Conservation (phyloP, 345 rosid genomes). For the Hibiscus tridactylites region DNA sequence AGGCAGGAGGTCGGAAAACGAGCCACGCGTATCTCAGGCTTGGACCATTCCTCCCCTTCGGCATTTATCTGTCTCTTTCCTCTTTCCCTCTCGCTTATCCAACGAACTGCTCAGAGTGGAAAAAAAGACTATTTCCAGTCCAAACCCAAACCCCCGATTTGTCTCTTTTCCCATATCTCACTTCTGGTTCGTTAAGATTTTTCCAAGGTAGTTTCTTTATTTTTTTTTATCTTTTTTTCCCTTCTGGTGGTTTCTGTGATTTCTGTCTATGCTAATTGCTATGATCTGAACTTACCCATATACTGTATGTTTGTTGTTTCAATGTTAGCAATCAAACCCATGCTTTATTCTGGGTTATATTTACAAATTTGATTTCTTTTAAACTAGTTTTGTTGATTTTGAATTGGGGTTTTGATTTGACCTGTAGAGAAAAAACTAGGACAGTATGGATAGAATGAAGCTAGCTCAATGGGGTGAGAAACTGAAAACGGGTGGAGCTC, state of each 20-base stretch:
- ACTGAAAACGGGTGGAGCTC: constrained; percentile 70
- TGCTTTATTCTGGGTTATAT: not conserved
- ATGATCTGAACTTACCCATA: not conserved
- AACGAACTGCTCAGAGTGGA: not conserved
- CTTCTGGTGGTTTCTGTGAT: not conserved
- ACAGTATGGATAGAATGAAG: constrained; percentile 51
- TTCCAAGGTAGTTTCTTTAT: not conserved
- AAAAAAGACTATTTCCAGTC: not conserved
- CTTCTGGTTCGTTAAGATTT: constrained; percentile 18
- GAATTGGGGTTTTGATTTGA: constrained; percentile 6
- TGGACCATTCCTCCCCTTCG: not conserved
- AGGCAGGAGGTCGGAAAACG: no score
- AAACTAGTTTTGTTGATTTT: not conserved
- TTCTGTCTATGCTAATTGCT: not conserved
- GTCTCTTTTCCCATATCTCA: not conserved
- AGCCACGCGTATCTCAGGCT: constrained; percentile 13
- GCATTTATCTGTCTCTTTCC: not conserved
- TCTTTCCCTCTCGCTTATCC: not conserved
- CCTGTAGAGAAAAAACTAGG: not conserved
- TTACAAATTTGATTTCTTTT: not conserved
- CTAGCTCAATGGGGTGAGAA: constrained; percentile 64
- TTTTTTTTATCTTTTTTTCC: not conserved
- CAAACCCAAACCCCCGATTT: not conserved
- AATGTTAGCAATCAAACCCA: not conserved
- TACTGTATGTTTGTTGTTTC: not conserved